phyloP scores from a whole-genome alignment of 1,284 basidiomycete species.

The Sporisorium iseilematis-ciliati region DNA sequence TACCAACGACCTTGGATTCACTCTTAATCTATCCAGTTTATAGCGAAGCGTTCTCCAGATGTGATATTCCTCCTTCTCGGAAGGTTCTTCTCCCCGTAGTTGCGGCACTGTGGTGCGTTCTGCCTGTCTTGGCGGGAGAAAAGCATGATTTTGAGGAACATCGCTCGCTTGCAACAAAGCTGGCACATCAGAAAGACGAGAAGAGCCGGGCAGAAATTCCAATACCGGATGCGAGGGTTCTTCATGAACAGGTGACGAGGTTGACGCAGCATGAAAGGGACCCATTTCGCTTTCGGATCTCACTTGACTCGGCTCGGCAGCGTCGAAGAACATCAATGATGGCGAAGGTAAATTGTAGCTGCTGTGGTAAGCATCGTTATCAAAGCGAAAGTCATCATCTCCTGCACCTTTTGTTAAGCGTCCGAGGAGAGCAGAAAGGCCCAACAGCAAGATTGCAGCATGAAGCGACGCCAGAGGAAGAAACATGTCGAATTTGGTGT shows the following conservation, averaged over 20 bases:
- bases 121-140: too few species aligned
- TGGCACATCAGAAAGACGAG: too few species aligned
- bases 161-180: too few species aligned
- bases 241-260: too few species aligned
- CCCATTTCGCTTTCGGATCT: background rate
- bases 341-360: background rate
- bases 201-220: too few species aligned
- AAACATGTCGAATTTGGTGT: background rate
- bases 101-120: background rate
- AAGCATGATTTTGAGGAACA: too few species aligned
- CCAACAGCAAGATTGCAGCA: background rate
- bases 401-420: background rate
- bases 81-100: background rate
- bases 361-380: background rate
- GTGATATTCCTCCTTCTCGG: background rate
- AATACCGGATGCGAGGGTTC: too few species aligned
- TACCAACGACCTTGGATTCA: background rate
- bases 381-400: background rate
- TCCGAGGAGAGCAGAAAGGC: background rate
- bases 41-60: constrained; percentile 1
- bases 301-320: background rate
- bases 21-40: constrained; percentile 5
- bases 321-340: background rate
- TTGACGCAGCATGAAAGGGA: background rate
- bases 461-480: background rate